Evolutionary conservation across 2,329 filamentous ascomycete genomes (phyloP).

Genomic region (Parascedosporium putredinis): DNA sequence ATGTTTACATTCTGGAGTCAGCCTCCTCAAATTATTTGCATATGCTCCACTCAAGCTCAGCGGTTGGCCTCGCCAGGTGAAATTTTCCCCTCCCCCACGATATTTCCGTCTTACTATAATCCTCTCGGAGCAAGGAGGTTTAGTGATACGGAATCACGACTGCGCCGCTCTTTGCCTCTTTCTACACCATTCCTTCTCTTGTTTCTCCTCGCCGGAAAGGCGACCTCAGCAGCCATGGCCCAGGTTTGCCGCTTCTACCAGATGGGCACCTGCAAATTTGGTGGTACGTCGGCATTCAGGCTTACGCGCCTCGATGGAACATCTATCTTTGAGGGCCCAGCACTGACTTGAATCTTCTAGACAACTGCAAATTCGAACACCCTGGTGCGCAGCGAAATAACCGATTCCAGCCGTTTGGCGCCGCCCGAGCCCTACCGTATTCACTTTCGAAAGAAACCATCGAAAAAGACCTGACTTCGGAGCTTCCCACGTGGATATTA

Average conservation of each 20-base stretch:
- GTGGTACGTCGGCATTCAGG: conserved; percentile 28
- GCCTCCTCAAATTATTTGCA: too few species aligned
- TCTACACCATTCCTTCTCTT: too few species aligned
- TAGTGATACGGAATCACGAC: too few species aligned
- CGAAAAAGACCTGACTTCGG: conserved; percentile 54
- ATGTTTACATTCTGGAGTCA: too few species aligned
- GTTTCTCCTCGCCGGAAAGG: neutral
- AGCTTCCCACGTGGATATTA: conserved; percentile 74
- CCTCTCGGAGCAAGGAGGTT: too few species aligned
- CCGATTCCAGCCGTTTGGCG: conserved; percentile 13
- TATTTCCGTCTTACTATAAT: too few species aligned
- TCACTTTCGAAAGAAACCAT: conserved; percentile 50
- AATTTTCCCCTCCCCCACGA: too few species aligned
- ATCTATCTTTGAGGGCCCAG: neutral
- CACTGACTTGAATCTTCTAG: too few species aligned
- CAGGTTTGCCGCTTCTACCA: conserved; percentile 12
- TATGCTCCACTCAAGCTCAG: too few species aligned
- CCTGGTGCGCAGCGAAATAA: conserved; percentile 26
- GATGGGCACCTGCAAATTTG: conserved; percentile 37
- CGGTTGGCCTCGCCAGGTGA: too few species aligned
- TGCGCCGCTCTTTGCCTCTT: neutral
- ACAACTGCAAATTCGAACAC: conserved; percentile 44
- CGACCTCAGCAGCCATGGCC: conserved; percentile 6
- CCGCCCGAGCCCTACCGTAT: conserved; percentile 26
- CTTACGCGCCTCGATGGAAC: neutral